Conservation (phyloP, 2,329 filamentous ascomycete genomes). For the Calonectria ilicicola region DNA sequence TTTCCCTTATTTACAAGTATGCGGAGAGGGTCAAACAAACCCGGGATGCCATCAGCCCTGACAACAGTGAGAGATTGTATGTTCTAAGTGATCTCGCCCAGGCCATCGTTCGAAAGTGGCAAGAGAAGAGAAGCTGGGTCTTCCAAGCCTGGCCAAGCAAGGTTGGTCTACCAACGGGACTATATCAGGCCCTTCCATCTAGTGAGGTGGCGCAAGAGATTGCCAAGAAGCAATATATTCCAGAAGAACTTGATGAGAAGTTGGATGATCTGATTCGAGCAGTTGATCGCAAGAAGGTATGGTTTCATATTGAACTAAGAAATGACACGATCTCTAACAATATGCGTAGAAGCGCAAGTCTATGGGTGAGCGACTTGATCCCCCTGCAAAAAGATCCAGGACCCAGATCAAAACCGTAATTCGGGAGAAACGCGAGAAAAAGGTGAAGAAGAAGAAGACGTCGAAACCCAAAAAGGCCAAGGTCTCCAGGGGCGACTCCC, state of each 20-base stretch:
- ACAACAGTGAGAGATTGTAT: slow-evolving; percentile 81
- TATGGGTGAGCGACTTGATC: slow-evolving; percentile 61
- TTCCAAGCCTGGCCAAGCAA: slow-evolving; percentile 88
- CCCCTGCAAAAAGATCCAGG: slow-evolving; percentile 53
- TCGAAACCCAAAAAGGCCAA: slow-evolving; percentile 46
- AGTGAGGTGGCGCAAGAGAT: slow-evolving; percentile 87
- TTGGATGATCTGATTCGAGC: slow-evolving; percentile 76
- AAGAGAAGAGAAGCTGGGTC: slow-evolving; percentile 86
- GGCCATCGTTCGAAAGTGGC: slow-evolving; percentile 84
- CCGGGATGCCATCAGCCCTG: slow-evolving; percentile 78
- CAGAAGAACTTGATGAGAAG: slow-evolving; percentile 79
- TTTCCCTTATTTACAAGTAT: slow-evolving; percentile 90
- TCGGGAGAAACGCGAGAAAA: slow-evolving; percentile 53
- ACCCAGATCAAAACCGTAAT: slow-evolving; percentile 52
- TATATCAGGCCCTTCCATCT: slow-evolving; percentile 81
- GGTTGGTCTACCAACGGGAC: slow-evolving; percentile 80
- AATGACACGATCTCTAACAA: slow-evolving; percentile 37
- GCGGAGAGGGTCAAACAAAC: slow-evolving; percentile 94
- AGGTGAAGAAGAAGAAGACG: slow-evolving; percentile 50
- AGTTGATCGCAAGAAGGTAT: slow-evolving; percentile 80
- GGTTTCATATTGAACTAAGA: slow-evolving; percentile 20
- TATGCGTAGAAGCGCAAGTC: slow-evolving; percentile 68
- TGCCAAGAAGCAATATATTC: slow-evolving; percentile 86
- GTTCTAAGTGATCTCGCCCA: slow-evolving; percentile 89
- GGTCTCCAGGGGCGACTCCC: slow-evolving; percentile 42